These are phyloP conservation scores for Friedmanniomyces endolithicus DNA, from an alignment of 495 filamentous ascomycete species.

Conservation along the genomic window DNA sequence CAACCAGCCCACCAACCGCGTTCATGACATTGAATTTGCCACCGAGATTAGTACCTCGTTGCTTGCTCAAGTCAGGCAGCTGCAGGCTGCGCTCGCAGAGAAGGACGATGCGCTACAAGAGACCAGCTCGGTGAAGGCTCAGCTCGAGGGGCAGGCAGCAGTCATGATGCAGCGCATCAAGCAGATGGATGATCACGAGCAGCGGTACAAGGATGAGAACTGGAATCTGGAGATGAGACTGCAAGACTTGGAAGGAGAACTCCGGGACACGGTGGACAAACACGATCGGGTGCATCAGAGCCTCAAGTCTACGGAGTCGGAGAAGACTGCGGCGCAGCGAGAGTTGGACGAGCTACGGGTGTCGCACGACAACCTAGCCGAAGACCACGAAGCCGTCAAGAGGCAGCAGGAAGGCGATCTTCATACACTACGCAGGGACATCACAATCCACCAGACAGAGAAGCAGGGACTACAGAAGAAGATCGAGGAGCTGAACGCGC, in stretches of 20 bases:
- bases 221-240: constrained; percentile 87
- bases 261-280: constrained; percentile 59
- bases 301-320: constrained; percentile 52
- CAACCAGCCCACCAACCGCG: constrained; percentile 73
- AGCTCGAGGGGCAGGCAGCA: constrained; percentile 70
- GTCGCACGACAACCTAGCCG: constrained; percentile 58
- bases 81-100: constrained; percentile 72
- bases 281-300: constrained; percentile 66
- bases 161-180: constrained; percentile 65
- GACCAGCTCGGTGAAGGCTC: constrained; percentile 57
- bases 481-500: constrained; percentile 69
- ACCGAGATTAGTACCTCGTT: constrained; percentile 89
- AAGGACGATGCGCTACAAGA: constrained; percentile 75
- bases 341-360: constrained; percentile 83
- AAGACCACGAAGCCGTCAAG: constrained; percentile 60
- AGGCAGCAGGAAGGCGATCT: constrained; percentile 85
- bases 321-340: constrained; percentile 63
- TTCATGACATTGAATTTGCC: constrained; percentile 91
- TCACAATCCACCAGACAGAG: constrained; percentile 63
- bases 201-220: constrained; percentile 92
- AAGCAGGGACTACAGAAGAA: constrained; percentile 60
- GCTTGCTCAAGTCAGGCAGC: constrained; percentile 73
- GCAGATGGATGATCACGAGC: constrained; percentile 79
- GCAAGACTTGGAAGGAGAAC: constrained; percentile 60
- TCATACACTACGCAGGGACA: constrained; percentile 59